Evolutionary conservation across 2,329 filamentous ascomycete species (phyloP).

Genomic region (Aspergillus costaricaensis): DNA sequence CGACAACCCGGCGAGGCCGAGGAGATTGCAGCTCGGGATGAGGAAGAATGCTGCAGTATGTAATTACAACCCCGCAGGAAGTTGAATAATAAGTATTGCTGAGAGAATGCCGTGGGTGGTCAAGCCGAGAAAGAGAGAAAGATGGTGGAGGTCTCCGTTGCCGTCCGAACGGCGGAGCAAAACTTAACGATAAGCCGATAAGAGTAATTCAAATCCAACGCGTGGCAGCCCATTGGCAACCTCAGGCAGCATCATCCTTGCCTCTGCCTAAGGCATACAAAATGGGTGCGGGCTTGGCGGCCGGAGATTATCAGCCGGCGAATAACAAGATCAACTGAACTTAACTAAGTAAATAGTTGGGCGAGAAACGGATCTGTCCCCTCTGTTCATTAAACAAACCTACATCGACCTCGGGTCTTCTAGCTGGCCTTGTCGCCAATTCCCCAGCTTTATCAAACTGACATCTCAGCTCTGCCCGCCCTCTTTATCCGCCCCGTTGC

Average conservation of each 20-base stretch:
- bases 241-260: not conserved
- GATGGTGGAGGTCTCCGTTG: no score
- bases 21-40: not conserved
- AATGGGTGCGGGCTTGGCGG: not conserved
- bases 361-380: not conserved
- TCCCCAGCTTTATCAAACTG: not conserved
- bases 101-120: not conserved
- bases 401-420: not conserved
- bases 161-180: not conserved
- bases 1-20: not conserved
- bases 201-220: not conserved
- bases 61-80: not conserved
- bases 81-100: not conserved
- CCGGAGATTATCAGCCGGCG: slow-evolving; percentile 3
- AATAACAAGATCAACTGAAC: not conserved
- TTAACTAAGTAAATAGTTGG: not conserved
- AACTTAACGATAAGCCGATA: slow-evolving; percentile 6
- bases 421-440: not conserved
- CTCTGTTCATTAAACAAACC: not conserved
- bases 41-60: not conserved
- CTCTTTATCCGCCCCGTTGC: not conserved
- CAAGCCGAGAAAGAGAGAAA: not conserved
- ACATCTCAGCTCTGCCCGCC: no score
- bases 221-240: not conserved
- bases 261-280: not conserved